A percentile compares a stretch with the other conserved stretches of the same genome.
Evolutionary conservation across 2,329 filamentous ascomycete genomes (phyloP).

Genomic region (Penicillium thymicola): DNA sequence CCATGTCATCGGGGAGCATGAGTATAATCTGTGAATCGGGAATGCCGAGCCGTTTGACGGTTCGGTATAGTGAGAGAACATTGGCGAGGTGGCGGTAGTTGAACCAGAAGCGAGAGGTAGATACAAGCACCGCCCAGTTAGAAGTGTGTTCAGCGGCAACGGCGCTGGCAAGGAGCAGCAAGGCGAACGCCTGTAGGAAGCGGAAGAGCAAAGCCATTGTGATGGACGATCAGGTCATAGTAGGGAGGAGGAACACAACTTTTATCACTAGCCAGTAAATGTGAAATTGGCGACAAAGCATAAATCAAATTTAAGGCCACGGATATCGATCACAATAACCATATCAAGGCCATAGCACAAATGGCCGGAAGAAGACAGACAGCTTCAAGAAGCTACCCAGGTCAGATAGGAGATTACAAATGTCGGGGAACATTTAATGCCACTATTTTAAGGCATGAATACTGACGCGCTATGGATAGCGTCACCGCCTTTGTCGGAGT

Average conservation of each 20-base stretch:
- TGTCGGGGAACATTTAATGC: neutral
- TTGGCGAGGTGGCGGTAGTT: constrained; percentile 99
- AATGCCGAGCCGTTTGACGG: constrained; percentile 95
- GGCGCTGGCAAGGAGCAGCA: constrained; percentile 22
- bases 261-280: neutral
- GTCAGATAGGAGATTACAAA: constrained; percentile 9
- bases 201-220: constrained; percentile 28
- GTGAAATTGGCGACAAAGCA: neutral
- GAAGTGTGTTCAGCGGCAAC: constrained; percentile 67
- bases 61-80: constrained; percentile 94
- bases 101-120: constrained; percentile 99
- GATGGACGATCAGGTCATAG: constrained; percentile 16
- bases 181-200: constrained; percentile 25
- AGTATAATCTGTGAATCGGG: constrained; percentile 98
- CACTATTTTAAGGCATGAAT: neutral
- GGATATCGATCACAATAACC: neutral
- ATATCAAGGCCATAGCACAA: constrained; percentile 1
- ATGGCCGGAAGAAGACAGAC: neutral
- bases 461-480: neutral
- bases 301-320: neutral
- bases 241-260: constrained; percentile 10
- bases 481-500: constrained; percentile 24
- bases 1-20: constrained; percentile 99
- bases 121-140: constrained; percentile 99
- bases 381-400: neutral